Evolutionary conservation across 352 stramenopile species (phyloP).

Genomic region (Pythium scleroteichum): DNA sequence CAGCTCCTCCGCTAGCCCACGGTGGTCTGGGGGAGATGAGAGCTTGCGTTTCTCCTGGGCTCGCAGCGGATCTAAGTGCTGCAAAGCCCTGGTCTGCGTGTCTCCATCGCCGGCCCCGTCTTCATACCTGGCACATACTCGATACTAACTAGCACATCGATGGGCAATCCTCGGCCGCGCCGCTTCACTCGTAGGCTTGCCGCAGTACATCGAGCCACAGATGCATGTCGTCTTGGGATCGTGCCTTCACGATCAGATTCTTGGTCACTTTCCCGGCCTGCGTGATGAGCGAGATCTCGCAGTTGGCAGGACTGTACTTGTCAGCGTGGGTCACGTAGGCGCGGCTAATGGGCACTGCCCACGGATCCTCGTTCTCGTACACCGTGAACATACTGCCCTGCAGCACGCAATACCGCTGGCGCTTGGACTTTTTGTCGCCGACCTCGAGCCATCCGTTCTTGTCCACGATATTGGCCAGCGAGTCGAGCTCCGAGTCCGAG

Average conservation of each 20-base stretch:
- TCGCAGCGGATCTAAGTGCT: neutral
- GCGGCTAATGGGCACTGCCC: constrained; percentile 73
- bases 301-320: constrained; percentile 58
- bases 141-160: constrained; percentile 31
- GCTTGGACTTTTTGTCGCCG: constrained; percentile 75
- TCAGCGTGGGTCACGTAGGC: constrained; percentile 72
- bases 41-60: neutral
- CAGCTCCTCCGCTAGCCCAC: neutral
- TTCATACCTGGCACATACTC: constrained; percentile 42
- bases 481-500: constrained; percentile 71
- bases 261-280: constrained; percentile 71
- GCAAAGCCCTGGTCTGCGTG: neutral
- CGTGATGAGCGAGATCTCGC: constrained; percentile 67
- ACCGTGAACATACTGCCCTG: constrained; percentile 84
- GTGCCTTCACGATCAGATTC: constrained; percentile 64
- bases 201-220: constrained; percentile 70
- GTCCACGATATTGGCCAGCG: constrained; percentile 73
- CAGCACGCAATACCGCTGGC: constrained; percentile 71
- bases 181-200: constrained; percentile 49
- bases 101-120: constrained; percentile 1
- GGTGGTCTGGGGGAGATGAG: neutral
- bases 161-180: neutral
- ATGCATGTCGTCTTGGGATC: constrained; percentile 74
- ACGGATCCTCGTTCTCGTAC: constrained; percentile 81
- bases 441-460: constrained; percentile 81